Evolutionary conservation across 202 grass and related monocot species (phyloP), one percentile per base, ranked within the genome.

Genomic region (Digitaria exilis): DNA sequence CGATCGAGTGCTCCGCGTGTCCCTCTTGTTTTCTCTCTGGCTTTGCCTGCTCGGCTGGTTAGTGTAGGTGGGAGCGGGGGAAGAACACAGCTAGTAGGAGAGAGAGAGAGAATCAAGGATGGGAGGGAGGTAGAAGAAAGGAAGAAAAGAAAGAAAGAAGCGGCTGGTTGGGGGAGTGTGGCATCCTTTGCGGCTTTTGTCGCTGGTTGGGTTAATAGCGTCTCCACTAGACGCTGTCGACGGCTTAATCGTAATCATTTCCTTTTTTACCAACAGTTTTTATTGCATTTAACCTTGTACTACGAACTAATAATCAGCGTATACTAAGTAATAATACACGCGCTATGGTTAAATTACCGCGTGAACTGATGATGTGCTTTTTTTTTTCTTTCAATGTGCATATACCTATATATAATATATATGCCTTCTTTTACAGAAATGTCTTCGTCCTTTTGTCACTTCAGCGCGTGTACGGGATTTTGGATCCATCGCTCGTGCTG

Each of bases 221-320:
- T 82, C 88, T 86, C 88, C 88, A 89, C 88, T 89, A 89, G 39
- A 89, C 88, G 63, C 83, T 86, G 88, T 89, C 88, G 86, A 83
- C 48, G 55, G 66, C 58, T 70, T 54, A 78, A 63, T 76, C 64
- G 85, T 86, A 65, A 86, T 72, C 35, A 68, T 89, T 82, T 67
- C 73, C 73, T 66, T 65, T 66, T 84, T 80, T 10, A 49, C 1
- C 66, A 18, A 66, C 62, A 7, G 6, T n/a, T 46, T 13, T 31
- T 31, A 8, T 72, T 31, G 11, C 49, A 30, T 30, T 49, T 48
- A 26, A 14, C 7, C 43, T 46, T 29, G 41, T 69, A 28, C 11
- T 68, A 42, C 41, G 21, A n/a, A 54, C 50, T 54, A n/a, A 54
- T 71, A 48, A 71, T 71, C 45, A 56, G 46, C 80, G 71, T 52